Percentiles rank a stretch among this genome's conserved stretches.
phyloP scores from a whole-genome alignment of 106 monocot genomes.

The Dactylorhiza incarnata region DNA sequence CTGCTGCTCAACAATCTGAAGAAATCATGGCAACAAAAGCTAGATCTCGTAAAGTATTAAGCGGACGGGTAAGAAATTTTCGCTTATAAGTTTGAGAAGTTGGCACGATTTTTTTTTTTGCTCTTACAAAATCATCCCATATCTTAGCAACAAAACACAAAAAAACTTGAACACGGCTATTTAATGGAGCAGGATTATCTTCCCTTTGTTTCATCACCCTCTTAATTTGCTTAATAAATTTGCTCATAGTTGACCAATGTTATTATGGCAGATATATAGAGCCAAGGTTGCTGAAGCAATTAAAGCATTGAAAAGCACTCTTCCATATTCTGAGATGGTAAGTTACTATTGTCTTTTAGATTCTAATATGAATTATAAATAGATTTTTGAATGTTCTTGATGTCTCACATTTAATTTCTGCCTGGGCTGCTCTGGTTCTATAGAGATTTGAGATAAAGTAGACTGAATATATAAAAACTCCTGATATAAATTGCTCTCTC shows the following conservation, averaged over 20 bases:
- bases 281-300: conserved; percentile 36
- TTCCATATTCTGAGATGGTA: conserved; percentile 33
- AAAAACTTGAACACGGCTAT: not conserved
- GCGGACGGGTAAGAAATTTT: conserved; percentile 11
- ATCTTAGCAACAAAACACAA: not conserved
- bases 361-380: not conserved
- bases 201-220: not conserved
- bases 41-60: conserved; percentile 1
- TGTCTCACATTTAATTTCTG: not conserved
- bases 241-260: not conserved
- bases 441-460: not conserved
- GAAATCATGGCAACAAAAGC: not conserved
- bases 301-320: conserved; percentile 28
- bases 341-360: not conserved
- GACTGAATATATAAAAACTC: not conserved
- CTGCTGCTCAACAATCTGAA: not conserved
- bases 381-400: not conserved
- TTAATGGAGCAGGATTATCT: not conserved
- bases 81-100: not conserved
- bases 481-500: not conserved
- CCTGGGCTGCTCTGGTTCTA: not conserved
- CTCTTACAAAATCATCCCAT: not conserved
- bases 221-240: not conserved
- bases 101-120: not conserved
- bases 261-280: conserved; percentile 23